Evolutionary conservation across 495 filamentous ascomycete genomes (phyloP).

Genomic region (Hyaloscypha variabilis): DNA sequence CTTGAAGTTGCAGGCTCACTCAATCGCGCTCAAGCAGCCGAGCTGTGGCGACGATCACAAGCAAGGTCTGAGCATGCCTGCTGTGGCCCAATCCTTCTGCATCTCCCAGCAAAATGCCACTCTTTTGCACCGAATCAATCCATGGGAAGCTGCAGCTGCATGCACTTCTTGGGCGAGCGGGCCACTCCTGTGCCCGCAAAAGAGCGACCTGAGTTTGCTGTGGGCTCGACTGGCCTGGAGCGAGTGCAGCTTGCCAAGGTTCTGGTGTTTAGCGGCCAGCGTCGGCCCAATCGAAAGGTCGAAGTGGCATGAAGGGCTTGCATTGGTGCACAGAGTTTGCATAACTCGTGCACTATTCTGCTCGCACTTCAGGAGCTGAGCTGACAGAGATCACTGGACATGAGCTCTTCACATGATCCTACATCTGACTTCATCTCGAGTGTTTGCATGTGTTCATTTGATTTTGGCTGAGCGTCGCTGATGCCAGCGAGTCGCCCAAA

Average conservation of each 20-base stretch:
- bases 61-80: constrained; percentile 8
- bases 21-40: constrained; percentile 4
- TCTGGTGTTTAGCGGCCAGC: not conserved
- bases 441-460: constrained; percentile 7
- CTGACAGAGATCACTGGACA: constrained; percentile 2
- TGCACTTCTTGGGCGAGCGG: constrained; percentile 2
- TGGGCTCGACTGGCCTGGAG: constrained; percentile 2
- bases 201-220: not conserved
- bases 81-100: constrained; percentile 18
- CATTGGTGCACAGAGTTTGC: constrained; percentile 10
- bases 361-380: not conserved
- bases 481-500: constrained; percentile 18
- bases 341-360: constrained; percentile 16
- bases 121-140: constrained; percentile 6
- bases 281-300: constrained; percentile 6
- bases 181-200: constrained; percentile 1
- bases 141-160: not conserved
- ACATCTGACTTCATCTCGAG: not conserved
- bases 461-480: constrained; percentile 1
- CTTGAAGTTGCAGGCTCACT: constrained; percentile 9
- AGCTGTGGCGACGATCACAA: constrained; percentile 20
- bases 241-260: not conserved
- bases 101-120: not conserved
- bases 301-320: not conserved
- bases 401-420: constrained; percentile 14